Conservation (phyloP, 768 basidiomycete species). For the Tulasnella sp. region DNA sequence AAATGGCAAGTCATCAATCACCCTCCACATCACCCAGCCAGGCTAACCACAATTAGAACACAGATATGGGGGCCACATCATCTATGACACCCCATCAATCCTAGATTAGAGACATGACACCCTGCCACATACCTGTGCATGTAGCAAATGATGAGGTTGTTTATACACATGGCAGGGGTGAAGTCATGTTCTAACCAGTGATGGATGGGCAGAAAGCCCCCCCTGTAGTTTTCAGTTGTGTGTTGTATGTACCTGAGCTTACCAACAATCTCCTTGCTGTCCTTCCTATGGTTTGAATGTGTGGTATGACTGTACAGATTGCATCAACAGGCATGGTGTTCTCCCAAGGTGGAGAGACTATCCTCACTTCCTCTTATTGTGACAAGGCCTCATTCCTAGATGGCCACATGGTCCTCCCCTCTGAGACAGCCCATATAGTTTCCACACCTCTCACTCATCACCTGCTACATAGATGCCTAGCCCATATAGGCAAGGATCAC, state of each 20-base stretch:
- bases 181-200: not conserved
- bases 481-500: no score
- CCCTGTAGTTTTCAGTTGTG: no score
- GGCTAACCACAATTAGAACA: not conserved
- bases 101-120: no score
- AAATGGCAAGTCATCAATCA: not conserved
- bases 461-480: not conserved
- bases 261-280: not conserved
- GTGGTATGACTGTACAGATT: not conserved
- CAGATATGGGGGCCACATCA: no score
- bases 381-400: not conserved
- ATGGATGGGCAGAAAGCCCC: not conserved
- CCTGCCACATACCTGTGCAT: not conserved
- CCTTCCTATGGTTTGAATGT: no score
- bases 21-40: not conserved
- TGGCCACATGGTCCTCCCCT: not conserved
- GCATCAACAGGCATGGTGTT: not conserved
- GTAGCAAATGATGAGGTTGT: not conserved
- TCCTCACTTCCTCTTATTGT: not conserved
- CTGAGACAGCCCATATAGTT: not conserved
- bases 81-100: no score
- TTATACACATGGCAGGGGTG: not conserved
- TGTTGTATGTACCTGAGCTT: not conserved
- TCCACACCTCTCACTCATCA: not conserved
- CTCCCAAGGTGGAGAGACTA: not conserved